These are phyloP conservation scores for Septoria petroselini DNA, from an alignment of 2,329 filamentous ascomycete genomes.

Conservation along the genomic window DNA sequence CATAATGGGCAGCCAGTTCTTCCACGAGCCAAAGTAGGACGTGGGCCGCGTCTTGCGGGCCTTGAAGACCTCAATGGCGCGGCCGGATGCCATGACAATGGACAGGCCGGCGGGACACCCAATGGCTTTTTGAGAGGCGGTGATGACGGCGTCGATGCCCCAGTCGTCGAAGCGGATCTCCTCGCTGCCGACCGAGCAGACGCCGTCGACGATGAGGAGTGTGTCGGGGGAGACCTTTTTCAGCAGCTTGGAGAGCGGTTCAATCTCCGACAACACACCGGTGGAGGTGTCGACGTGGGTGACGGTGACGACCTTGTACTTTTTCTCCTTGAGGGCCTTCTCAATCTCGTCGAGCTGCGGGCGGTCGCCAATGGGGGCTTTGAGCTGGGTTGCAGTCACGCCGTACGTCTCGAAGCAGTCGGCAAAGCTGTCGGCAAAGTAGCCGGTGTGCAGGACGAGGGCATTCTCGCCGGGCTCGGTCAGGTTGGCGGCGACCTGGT, in stretches of 20 bases:
- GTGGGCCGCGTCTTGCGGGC: slow-evolving; percentile 74
- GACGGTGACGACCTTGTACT: slow-evolving; percentile 90
- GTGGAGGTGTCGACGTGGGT: slow-evolving; percentile 98
- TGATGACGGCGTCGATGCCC: slow-evolving; percentile 88
- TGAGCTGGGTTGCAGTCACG: slow-evolving; percentile 82
- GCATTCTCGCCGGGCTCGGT: slow-evolving; percentile 85
- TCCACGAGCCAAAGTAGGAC: slow-evolving; percentile 93
- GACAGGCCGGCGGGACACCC: slow-evolving; percentile 90
- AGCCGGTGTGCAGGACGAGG: slow-evolving; percentile 90
- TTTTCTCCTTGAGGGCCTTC: slow-evolving; percentile 80
- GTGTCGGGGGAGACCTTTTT: slow-evolving; percentile 86
- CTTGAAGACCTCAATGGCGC: slow-evolving; percentile 78
- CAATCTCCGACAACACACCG: slow-evolving; percentile 87
- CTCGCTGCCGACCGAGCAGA: slow-evolving; percentile 94
- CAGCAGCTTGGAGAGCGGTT: slow-evolving; percentile 77
- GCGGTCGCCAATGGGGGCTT: slow-evolving; percentile 80
- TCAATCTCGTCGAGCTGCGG: slow-evolving; percentile 86
- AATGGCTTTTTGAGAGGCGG: slow-evolving; percentile 94
- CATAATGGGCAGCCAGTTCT: slow-evolving; percentile 98
- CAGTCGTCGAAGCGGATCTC: slow-evolving; percentile 95
- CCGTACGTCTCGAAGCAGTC: slow-evolving; percentile 91
- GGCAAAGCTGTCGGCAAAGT: slow-evolving; percentile 94
- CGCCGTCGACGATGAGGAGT: slow-evolving; percentile 87
- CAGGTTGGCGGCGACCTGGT: slow-evolving; percentile 90
- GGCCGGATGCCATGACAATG: slow-evolving; percentile 89